phyloP scores from a whole-genome alignment of 2,329 filamentous ascomycete genomes.

The Alternaria incomplexa region DNA sequence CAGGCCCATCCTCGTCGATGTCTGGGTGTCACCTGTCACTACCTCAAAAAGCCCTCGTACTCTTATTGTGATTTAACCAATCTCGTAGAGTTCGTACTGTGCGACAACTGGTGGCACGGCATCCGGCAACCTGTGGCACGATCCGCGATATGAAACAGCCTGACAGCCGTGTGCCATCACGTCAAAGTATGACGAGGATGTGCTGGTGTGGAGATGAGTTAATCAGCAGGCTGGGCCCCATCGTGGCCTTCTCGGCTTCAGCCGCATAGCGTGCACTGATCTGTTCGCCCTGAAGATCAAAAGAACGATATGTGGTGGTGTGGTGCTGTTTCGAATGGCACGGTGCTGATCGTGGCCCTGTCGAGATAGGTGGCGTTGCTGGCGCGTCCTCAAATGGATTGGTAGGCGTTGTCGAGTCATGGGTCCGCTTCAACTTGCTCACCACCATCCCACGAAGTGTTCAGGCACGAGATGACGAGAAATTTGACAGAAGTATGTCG shows the following conservation, averaged over 20 bases:
- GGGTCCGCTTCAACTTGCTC: not conserved
- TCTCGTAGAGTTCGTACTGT: not conserved
- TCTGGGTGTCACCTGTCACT: conserved; percentile 29
- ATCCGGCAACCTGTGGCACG: not conserved
- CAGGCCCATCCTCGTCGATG: conserved; percentile 18
- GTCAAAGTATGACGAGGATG: not conserved
- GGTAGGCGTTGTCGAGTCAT: not conserved
- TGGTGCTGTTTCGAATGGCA: conserved; percentile 4
- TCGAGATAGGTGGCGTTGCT: not conserved
- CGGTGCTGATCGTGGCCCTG: conserved; percentile 4
- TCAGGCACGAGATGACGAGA: not conserved
- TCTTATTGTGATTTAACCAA: not conserved
- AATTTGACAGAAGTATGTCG: not conserved
- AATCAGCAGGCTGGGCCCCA: not conserved
- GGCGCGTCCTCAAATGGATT: not conserved
- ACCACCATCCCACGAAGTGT: not conserved
- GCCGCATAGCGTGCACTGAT: conserved; percentile 2
- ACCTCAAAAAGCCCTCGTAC: conserved; percentile 5
- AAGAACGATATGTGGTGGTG: not conserved
- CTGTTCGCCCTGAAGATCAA: not conserved
- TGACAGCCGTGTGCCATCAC: not conserved
- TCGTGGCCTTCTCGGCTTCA: not conserved
- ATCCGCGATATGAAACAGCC: not conserved
- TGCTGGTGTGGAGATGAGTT: not conserved
- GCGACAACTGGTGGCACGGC: not conserved